phyloP scores from a whole-genome alignment of 148 eudicot genomes.

The Tetragonia tetragonoides region DNA sequence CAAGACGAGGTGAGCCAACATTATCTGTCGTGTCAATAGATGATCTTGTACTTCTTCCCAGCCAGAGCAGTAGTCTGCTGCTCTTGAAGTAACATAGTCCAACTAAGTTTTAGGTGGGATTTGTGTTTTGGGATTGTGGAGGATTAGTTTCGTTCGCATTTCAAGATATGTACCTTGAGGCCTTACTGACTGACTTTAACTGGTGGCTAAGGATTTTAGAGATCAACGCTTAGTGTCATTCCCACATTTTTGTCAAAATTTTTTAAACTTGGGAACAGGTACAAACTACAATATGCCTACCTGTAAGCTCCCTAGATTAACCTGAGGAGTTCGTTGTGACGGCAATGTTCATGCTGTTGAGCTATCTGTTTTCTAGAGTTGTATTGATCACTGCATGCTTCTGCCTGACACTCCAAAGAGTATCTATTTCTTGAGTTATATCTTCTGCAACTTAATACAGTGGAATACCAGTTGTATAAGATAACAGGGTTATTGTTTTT shows the following conservation, averaged over 20 bases:
- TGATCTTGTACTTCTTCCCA: neutral
- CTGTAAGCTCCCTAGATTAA: too few species aligned
- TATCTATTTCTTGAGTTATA: too few species aligned
- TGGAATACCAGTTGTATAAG: too few species aligned
- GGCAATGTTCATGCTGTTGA: too few species aligned
- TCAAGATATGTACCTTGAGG: neutral
- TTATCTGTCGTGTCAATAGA: neutral
- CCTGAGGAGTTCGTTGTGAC: too few species aligned
- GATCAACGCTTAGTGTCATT: neutral
- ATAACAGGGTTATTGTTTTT: neutral
- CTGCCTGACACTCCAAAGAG: too few species aligned
- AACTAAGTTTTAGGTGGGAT: neutral
- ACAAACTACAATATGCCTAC: too few species aligned
- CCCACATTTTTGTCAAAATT: neutral
- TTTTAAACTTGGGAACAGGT: too few species aligned
- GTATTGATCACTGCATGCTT: too few species aligned
- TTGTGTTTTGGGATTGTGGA: neutral
- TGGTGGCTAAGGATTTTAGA: neutral
- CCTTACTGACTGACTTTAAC: neutral
- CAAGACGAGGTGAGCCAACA: slow-evolving; percentile 36
- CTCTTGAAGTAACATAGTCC: neutral
- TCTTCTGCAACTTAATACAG: too few species aligned
- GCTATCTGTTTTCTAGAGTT: too few species aligned
- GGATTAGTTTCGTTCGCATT: neutral
- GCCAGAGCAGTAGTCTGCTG: neutral